phyloP scores from a whole-genome alignment of 305 asterid species.

The Lippia alba region DNA sequence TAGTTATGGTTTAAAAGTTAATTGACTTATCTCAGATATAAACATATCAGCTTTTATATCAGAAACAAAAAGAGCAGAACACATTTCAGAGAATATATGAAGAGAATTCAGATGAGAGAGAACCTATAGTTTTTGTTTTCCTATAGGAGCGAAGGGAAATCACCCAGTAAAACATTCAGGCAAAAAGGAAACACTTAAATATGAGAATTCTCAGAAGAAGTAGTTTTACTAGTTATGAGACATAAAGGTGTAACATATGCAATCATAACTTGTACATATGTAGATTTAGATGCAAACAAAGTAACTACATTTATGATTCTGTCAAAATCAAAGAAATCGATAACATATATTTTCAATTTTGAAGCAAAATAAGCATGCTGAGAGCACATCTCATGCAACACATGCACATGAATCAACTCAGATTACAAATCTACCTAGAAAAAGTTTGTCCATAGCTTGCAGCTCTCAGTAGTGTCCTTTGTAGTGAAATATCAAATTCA shows the following conservation, averaged over 20 bases:
- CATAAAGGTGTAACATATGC: background rate
- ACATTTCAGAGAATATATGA: background rate
- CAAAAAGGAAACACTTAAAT: background rate
- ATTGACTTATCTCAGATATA: slow-evolving; percentile 5
- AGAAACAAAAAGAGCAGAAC: slow-evolving; percentile 17
- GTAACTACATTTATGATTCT: background rate
- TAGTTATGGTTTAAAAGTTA: background rate
- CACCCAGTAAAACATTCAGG: background rate
- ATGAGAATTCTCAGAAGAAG: background rate
- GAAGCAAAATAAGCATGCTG: background rate
- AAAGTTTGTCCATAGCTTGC: slow-evolving; percentile 98
- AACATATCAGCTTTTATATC: slow-evolving; percentile 11
- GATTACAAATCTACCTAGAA: slow-evolving; percentile 73
- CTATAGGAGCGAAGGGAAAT: background rate
- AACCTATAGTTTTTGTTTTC: slow-evolving; percentile 6
- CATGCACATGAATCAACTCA: slow-evolving; percentile 18
- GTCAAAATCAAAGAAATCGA: slow-evolving; percentile 2
- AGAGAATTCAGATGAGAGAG: slow-evolving; percentile 14
- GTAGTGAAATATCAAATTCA: slow-evolving; percentile 86
- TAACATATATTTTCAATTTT: background rate
- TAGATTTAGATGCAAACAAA: slow-evolving; percentile 11
- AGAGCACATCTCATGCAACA: slow-evolving; percentile 6
- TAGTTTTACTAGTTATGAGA: background rate
- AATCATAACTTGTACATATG: slow-evolving; percentile 11
- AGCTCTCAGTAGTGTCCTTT: slow-evolving; percentile 83